phyloP scores from a whole-genome alignment of 805 yeast species.

The Candida oleophila region DNA sequence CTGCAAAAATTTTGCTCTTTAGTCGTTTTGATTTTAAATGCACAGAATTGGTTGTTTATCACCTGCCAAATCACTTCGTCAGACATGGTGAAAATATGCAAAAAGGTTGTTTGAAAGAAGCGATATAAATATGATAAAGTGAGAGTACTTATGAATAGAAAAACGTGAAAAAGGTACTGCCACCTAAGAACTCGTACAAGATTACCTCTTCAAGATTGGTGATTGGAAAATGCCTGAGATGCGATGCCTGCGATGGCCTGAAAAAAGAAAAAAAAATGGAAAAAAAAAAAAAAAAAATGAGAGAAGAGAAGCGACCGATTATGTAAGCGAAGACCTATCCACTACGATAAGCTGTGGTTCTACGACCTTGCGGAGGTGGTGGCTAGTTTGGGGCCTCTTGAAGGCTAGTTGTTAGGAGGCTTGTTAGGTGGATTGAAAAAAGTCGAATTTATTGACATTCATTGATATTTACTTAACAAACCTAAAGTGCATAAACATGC shows the following conservation, averaged over 20 bases:
- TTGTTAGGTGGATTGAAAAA: no score
- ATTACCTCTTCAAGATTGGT: not conserved
- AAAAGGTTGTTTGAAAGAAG: constrained; percentile 3
- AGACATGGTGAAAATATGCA: constrained; percentile 33
- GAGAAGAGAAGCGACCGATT: not conserved
- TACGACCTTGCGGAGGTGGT: no score
- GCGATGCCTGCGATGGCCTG: constrained; percentile 6
- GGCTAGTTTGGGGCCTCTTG: no score
- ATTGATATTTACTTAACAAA: no score
- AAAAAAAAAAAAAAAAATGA: not conserved
- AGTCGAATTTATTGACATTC: no score
- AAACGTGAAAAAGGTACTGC: not conserved
- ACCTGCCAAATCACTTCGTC: constrained; percentile 97
- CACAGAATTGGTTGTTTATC: constrained; percentile 91
- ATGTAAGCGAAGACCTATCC: no score
- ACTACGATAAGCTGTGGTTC: no score
- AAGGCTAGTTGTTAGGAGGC: no score
- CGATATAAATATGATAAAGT: not conserved
- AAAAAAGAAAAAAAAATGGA: constrained; percentile 2
- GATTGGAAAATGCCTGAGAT: not conserved
- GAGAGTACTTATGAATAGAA: not conserved
- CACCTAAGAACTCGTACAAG: not conserved
- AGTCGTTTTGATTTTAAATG: constrained; percentile 86
- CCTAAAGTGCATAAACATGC: no score
- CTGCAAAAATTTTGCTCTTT: constrained; percentile 91